Conservation (phyloP, 306 rosid species). For the Sesbania bispinosa region DNA sequence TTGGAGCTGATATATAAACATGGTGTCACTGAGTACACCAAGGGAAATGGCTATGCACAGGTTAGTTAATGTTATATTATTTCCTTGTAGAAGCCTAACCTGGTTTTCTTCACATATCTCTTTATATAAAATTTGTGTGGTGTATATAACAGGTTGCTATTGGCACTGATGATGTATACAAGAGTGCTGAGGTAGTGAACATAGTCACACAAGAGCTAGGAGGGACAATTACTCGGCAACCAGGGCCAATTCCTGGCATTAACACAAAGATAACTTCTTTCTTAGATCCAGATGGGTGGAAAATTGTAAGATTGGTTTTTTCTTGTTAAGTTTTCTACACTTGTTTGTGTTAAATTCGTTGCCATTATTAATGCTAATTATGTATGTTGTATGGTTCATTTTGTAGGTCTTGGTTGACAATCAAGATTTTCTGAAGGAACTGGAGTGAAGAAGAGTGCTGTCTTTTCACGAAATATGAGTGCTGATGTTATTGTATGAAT, state of each 20-base stretch:
- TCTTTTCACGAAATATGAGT: neutral
- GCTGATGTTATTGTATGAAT: constrained; percentile 25
- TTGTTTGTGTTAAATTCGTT: constrained; percentile 1
- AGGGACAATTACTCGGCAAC: constrained; percentile 85
- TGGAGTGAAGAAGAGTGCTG: constrained; percentile 45
- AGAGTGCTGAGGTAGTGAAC: constrained; percentile 82
- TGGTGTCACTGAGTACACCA: constrained; percentile 84
- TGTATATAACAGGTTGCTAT: constrained; percentile 64
- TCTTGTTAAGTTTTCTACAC: neutral
- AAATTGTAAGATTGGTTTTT: constrained; percentile 57
- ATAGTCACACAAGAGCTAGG: constrained; percentile 78
- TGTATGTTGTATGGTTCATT: too few species aligned
- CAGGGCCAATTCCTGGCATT: constrained; percentile 87
- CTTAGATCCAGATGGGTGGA: constrained; percentile 98
- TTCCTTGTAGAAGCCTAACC: neutral
- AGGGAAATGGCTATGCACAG: constrained; percentile 97
- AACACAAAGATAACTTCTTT: constrained; percentile 86
- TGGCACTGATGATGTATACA: constrained; percentile 90
- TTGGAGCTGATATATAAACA: constrained; percentile 94
- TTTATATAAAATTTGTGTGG: constrained; percentile 4
- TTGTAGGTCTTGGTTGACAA: constrained; percentile 92
- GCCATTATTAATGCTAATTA: neutral
- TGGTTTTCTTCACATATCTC: neutral
- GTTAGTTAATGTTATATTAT: constrained; percentile 37
- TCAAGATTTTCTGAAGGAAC: constrained; percentile 79